Base-by-base conservation (phyloP, 352 stramenopile species). In the Phytophthora podocarpi region DNA sequence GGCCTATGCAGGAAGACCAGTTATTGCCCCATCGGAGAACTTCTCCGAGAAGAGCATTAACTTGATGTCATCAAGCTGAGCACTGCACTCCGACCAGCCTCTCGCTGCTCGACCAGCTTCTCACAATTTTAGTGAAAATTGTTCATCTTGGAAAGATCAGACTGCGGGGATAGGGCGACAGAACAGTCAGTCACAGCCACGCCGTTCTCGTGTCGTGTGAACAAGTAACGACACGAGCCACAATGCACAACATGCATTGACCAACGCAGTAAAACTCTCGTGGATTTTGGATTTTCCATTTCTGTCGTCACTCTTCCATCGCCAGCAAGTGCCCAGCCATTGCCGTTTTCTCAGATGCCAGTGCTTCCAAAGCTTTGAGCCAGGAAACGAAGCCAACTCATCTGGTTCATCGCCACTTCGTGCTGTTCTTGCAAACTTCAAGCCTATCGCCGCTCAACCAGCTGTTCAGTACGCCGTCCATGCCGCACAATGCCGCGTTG, bases 111-210 rank as follows among this genome's bases (percentile, higher is more conserved):
- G 50, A 49, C 10, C 50, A 52, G 53, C 53, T 24, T 58, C 24
- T 58, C n/a, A n/a, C n/a, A n/a, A n/a, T n/a, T n/a, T n/a, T n/a
- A n/a, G n/a, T 48, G 39, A 58, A 32, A 20, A 56, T 36, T 34
- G 52, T 60, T 54, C 31, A 21, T 32, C 57, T 46, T 65, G 53
- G 42, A 63, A 54, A 28, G 32, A 34, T 18, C 49, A 57, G 31
- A 52, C n/a, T n/a, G n/a, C n/a, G n/a, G n/a, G 57, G 57, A 65
- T 65, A 59, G 57, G 39, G 41, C n/a, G n/a, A n/a, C n/a, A n/a
- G n/a, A n/a, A n/a, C n/a, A n/a, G n/a, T n/a, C n/a, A n/a, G n/a
- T n/a, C n/a, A n/a, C n/a, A n/a, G n/a, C n/a, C n/a, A n/a, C n/a
- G n/a, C n/a, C n/a, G n/a, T n/a, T n/a, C n/a, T n/a, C n/a, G n/a